Evolutionary conservation across 768 basidiomycete genomes (phyloP).

Genomic region (Phlegmacium glaucopus): DNA sequence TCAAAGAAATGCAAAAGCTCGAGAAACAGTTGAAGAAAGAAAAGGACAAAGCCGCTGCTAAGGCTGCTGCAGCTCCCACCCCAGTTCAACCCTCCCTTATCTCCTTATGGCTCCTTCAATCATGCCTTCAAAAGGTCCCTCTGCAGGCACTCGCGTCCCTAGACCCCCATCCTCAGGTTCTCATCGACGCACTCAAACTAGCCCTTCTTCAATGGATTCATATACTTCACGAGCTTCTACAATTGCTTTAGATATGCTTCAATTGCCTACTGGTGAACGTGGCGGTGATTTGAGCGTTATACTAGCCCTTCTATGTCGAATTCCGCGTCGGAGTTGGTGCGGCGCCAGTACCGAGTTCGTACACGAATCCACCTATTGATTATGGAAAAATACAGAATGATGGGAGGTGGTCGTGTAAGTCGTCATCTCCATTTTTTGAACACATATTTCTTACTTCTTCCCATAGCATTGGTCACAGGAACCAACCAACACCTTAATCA

Average conservation of each 20-base stretch:
- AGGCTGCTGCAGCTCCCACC: conserved; percentile 10
- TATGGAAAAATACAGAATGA: neutral
- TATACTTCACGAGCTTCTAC: conserved; percentile 11
- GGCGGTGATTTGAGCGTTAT: conserved; percentile 13
- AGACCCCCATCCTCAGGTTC: conserved; percentile 15
- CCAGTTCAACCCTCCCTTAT: conserved; percentile 16
- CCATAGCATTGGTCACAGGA: too few relatives aligned
- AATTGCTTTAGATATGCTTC: conserved; percentile 14
- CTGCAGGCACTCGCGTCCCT: conserved; percentile 5
- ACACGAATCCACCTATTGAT: conserved; percentile 7
- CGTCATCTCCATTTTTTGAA: too few relatives aligned
- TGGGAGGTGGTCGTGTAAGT: neutral
- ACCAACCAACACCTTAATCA: too few relatives aligned
- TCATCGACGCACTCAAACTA: neutral
- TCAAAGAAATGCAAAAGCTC: too few relatives aligned
- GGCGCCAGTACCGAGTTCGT: conserved; percentile 1
- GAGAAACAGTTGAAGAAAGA: too few relatives aligned
- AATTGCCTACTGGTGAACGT: conserved; percentile 8
- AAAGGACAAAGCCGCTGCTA: conserved; percentile 9
- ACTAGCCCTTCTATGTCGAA: conserved; percentile 6
- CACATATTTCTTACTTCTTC: too few relatives aligned
- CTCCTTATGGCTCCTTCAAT: conserved; percentile 20
- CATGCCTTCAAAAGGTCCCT: conserved; percentile 1
- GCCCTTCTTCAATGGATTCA: conserved; percentile 8
- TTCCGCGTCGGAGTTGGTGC: too few relatives aligned